Percentiles rank a stretch among this genome's conserved stretches.
These are phyloP conservation scores for Talaromyces sp. DNA, from an alignment of 2,329 filamentous ascomycete genomes.

Conservation along the genomic window DNA sequence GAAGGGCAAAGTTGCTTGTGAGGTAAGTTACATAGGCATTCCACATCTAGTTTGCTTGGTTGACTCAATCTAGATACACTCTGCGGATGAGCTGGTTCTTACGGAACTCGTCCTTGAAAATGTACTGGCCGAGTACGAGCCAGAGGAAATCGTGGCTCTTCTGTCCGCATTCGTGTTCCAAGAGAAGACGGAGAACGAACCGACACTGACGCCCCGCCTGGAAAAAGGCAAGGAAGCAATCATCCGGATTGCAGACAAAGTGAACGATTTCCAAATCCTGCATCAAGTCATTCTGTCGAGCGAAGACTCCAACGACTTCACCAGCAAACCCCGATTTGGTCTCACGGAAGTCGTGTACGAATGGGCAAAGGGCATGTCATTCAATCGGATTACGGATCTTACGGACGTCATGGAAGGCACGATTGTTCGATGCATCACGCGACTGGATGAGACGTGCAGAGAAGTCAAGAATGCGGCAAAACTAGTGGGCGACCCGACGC, in stretches of 20 bases:
- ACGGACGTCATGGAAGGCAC: slow-evolving; percentile 97
- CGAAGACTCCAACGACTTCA: slow-evolving; percentile 91
- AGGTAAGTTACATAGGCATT: slow-evolving; percentile 48
- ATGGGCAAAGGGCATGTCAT: slow-evolving; percentile 96
- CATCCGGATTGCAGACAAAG: slow-evolving; percentile 84
- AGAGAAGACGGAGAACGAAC: slow-evolving; percentile 83
- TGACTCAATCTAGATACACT: slow-evolving; percentile 66
- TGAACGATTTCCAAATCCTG: slow-evolving; percentile 83
- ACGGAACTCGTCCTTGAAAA: slow-evolving; percentile 97
- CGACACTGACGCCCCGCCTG: slow-evolving; percentile 76
- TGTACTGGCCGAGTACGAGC: slow-evolving; percentile 89
- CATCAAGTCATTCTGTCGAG: slow-evolving; percentile 89
- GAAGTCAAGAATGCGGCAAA: slow-evolving; percentile 97
- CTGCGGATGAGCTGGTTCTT: slow-evolving; percentile 90
- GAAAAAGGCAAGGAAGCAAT: slow-evolving; percentile 83
- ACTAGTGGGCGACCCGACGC: slow-evolving; percentile 87
- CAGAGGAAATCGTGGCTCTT: slow-evolving; percentile 92
- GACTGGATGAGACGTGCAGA: slow-evolving; percentile 91
- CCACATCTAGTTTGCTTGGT: neutral
- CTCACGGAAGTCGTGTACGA: slow-evolving; percentile 98
- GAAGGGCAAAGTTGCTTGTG: slow-evolving; percentile 97
- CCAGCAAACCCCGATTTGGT: slow-evolving; percentile 81
- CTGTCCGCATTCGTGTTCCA: slow-evolving; percentile 96
- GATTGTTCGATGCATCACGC: slow-evolving; percentile 90
- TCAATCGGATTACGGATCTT: slow-evolving; percentile 93